Evolutionary conservation across 768 basidiomycete genomes (phyloP).

Genomic region (Galerina sulciceps): DNA sequence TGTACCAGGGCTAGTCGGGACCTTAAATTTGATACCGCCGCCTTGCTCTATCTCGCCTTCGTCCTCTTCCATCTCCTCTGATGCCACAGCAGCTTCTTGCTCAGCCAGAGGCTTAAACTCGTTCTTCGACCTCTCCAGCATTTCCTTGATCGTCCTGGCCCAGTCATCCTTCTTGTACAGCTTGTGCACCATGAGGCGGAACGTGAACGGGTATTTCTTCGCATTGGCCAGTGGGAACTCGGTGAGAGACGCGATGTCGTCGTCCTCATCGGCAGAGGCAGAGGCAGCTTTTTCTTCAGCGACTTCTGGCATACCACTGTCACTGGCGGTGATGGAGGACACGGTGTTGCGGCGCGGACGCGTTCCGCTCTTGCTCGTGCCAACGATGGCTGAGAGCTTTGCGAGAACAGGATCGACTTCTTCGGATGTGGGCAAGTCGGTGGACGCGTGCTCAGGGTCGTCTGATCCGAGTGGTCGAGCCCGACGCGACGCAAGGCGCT

Average conservation of each 20-base stretch:
- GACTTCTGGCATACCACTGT: not conserved
- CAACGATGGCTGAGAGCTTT: constrained; percentile 31
- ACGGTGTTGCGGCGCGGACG: constrained; percentile 31
- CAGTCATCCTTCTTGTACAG: constrained; percentile 66
- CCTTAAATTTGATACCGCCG: constrained; percentile 30
- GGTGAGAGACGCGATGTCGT: constrained; percentile 30
- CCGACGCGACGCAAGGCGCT: constrained; percentile 52
- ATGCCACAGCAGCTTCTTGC: constrained; percentile 18
- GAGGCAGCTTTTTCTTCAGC: not conserved
- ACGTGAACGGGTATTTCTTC: constrained; percentile 61
- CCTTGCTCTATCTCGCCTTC: constrained; percentile 6
- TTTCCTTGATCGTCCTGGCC: constrained; percentile 56
- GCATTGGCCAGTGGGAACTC: constrained; percentile 45
- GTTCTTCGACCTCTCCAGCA: constrained; percentile 54
- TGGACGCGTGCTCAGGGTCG: constrained; percentile 18
- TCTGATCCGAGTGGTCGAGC: constrained; percentile 32
- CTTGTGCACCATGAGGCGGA: constrained; percentile 70
- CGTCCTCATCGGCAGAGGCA: constrained; percentile 21
- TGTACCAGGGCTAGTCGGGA: constrained; percentile 20
- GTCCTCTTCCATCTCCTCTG: constrained; percentile 17
- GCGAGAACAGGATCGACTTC: constrained; percentile 30
- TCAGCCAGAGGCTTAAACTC: constrained; percentile 62
- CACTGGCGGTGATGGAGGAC: constrained; percentile 14
- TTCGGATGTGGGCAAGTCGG: constrained; percentile 1
- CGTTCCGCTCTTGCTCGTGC: constrained; percentile 7